Percentiles rank a stretch among this genome's conserved stretches.
Conservation (phyloP, 208 protist genomes). For the Trichomonas tenax region DNA sequence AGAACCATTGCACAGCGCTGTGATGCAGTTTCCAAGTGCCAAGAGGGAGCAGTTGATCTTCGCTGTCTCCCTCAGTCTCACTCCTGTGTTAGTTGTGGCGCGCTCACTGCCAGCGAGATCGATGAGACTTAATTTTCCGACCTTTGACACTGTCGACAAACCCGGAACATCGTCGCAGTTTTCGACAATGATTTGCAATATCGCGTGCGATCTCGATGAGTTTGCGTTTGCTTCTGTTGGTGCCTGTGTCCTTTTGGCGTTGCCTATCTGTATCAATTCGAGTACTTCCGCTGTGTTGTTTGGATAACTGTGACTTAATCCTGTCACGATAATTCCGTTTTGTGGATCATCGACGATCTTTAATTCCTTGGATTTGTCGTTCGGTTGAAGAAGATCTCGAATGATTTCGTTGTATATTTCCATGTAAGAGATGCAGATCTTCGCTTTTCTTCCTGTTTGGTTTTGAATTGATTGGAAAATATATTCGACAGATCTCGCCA, state of each 20-base stretch:
- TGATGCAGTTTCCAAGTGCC: conserved; percentile 8
- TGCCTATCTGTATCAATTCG: conserved; percentile 9
- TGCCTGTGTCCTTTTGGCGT: neutral
- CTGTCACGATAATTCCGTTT: conserved; percentile 17
- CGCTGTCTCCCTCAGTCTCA: neutral
- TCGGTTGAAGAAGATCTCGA: neutral
- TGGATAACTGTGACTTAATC: neutral
- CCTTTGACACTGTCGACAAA: neutral
- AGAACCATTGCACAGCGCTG: neutral
- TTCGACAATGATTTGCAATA: neutral
- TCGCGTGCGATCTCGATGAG: conserved; percentile 13
- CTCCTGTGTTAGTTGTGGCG: neutral
- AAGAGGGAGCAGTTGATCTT: conserved; percentile 20
- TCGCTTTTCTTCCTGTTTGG: neutral
- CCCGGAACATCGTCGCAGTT: neutral
- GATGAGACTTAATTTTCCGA: conserved; percentile 9
- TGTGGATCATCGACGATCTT: neutral
- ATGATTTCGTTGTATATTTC: conserved; percentile 23
- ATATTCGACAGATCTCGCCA: neutral
- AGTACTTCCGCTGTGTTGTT: neutral
- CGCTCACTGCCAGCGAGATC: conserved; percentile 12
- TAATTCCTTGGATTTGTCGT: neutral
- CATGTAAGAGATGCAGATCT: neutral
- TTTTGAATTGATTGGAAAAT: neutral
- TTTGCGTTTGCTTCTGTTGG: neutral